Evolutionary conservation across 345 rosid species (phyloP).

Genomic region (Anacardium occidentale): DNA sequence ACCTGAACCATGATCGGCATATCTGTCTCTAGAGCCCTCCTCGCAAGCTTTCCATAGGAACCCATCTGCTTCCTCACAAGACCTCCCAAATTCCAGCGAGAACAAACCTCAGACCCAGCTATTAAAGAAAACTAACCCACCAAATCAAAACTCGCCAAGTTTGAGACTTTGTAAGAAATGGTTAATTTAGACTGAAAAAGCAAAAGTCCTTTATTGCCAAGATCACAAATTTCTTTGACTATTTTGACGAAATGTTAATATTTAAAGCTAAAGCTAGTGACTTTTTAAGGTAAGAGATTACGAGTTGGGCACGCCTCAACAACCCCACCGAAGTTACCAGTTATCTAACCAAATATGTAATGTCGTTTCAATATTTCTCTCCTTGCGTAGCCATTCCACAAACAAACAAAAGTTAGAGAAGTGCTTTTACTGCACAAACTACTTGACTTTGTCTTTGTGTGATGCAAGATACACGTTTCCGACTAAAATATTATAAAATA

Average conservation of each 20-base stretch:
- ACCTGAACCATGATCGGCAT: conserved; percentile 92
- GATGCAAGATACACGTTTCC: neutral
- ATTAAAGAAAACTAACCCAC: neutral
- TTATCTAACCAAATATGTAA: neutral
- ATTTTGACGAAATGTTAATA: neutral
- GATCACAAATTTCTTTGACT: neutral
- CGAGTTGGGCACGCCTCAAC: conserved; percentile 8
- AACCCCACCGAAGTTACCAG: conserved; percentile 17
- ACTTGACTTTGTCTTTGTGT: neutral
- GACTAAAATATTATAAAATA: neutral
- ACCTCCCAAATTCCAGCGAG: conserved; percentile 17
- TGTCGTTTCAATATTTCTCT: neutral
- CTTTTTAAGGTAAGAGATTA: neutral
- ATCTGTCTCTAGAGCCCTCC: conserved; percentile 75
- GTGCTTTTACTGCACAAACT: neutral
- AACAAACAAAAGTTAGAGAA: neutral
- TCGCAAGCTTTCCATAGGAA: conserved; percentile 72
- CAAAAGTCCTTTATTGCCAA: neutral
- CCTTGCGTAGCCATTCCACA: neutral
- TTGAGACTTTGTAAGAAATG: neutral
- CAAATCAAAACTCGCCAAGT: neutral
- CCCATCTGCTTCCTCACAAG: conserved; percentile 55
- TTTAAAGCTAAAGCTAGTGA: neutral
- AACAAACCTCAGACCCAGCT: neutral
- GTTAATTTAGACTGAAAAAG: neutral